Evolutionary conservation across 2,329 filamentous ascomycete species (phyloP).

Genomic region (Aspergillus sp.): DNA sequence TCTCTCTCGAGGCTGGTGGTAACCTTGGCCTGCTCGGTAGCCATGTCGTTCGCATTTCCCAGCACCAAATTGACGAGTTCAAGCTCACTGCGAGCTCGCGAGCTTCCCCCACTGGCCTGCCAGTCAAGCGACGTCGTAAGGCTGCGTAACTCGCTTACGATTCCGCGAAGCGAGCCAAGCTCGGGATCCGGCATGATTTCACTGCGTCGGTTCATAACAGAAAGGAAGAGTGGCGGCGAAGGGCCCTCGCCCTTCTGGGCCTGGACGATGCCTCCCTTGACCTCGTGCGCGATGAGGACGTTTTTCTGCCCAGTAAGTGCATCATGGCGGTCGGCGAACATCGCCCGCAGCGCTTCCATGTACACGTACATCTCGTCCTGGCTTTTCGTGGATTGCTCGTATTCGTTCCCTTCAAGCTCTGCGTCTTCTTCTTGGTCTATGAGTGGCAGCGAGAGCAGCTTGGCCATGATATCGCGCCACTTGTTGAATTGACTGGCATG

Average conservation of each 20-base stretch:
- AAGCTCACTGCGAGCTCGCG: slow-evolving; percentile 54
- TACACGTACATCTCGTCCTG: slow-evolving; percentile 88
- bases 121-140: slow-evolving; percentile 52
- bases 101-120: slow-evolving; percentile 45
- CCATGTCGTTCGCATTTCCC: slow-evolving; percentile 46
- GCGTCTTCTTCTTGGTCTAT: slow-evolving; percentile 71
- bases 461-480: slow-evolving; percentile 65
- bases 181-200: slow-evolving; percentile 36
- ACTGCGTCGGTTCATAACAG: slow-evolving; percentile 39
- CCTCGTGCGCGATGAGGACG: slow-evolving; percentile 63
- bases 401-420: slow-evolving; percentile 80
- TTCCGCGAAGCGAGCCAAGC: slow-evolving; percentile 58
- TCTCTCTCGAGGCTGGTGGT: slow-evolving; percentile 50
- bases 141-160: slow-evolving; percentile 60
- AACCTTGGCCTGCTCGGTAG: slow-evolving; percentile 44
- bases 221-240: slow-evolving; percentile 54
- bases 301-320: slow-evolving; percentile 71
- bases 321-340: slow-evolving; percentile 69
- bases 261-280: slow-evolving; percentile 49
- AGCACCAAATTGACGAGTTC: slow-evolving; percentile 57
- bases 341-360: slow-evolving; percentile 64
- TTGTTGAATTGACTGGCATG: slow-evolving; percentile 63
- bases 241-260: slow-evolving; percentile 59
- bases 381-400: slow-evolving; percentile 73
- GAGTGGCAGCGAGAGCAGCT: slow-evolving; percentile 62